Percentiles rank a stretch among this genome's conserved stretches.
These are phyloP conservation scores for Cruciata laevipes DNA, from an alignment of 257 asterid genomes.

Conservation along the genomic window DNA sequence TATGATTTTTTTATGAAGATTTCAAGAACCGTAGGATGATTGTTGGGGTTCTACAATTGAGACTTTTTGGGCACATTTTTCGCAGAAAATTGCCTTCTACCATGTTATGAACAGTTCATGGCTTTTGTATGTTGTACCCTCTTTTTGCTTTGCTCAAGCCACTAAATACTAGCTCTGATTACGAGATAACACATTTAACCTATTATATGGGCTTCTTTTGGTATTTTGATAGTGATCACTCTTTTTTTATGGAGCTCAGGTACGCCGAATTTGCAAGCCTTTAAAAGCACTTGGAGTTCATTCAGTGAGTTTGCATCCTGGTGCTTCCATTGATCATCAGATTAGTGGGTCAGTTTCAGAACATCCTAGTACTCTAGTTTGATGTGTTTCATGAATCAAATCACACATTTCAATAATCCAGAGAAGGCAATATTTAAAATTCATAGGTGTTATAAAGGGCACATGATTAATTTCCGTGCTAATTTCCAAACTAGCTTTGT, in stretches of 20 bases:
- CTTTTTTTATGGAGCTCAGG: constrained; percentile 37
- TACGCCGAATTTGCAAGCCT: constrained; percentile 57
- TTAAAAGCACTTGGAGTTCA: constrained; percentile 53
- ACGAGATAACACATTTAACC: not conserved
- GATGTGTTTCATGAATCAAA: not conserved
- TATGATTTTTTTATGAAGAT: not conserved
- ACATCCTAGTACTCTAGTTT: not conserved
- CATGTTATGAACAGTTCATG: not conserved
- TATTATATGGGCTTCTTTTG: not conserved
- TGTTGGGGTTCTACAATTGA: not conserved
- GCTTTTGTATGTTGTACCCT: not conserved
- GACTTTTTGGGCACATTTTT: not conserved
- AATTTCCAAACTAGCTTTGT: not conserved
- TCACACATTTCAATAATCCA: not conserved
- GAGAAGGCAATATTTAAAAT: not conserved
- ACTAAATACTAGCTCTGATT: not conserved
- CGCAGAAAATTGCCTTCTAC: not conserved
- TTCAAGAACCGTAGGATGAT: not conserved
- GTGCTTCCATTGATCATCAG: constrained; percentile 84
- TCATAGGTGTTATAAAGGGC: not conserved
- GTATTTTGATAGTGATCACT: constrained; percentile 6
- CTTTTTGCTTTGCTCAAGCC: not conserved
- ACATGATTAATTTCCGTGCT: not conserved
- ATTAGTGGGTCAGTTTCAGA: constrained; percentile 55
- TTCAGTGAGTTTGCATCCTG: constrained; percentile 72